Evolutionary conservation across 2,329 filamentous ascomycete genomes (phyloP).

Genomic region (Aureobasidium lini): DNA sequence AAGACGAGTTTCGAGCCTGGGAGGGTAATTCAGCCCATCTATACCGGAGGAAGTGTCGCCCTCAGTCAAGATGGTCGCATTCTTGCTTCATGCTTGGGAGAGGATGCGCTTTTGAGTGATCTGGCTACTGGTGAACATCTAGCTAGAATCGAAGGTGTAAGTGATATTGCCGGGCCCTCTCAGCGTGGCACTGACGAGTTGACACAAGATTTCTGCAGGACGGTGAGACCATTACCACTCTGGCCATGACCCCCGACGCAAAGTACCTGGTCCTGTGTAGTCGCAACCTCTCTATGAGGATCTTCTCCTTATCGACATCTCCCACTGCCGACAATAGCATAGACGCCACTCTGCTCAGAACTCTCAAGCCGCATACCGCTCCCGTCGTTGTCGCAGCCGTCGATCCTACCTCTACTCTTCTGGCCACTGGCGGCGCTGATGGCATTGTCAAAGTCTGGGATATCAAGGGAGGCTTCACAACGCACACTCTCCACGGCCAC

Average conservation of each 20-base stretch:
- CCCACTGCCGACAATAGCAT: slow-evolving; percentile 50
- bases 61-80: slow-evolving; percentile 75
- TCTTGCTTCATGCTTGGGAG: slow-evolving; percentile 81
- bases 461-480: slow-evolving; percentile 79
- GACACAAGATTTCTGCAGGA: slow-evolving; percentile 35
- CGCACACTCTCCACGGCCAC: slow-evolving; percentile 90
- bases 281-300: slow-evolving; percentile 89
- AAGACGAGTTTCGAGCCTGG: slow-evolving; percentile 87
- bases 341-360: slow-evolving; percentile 62
- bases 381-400: slow-evolving; percentile 81
- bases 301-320: slow-evolving; percentile 64
- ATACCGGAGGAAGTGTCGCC: slow-evolving; percentile 81
- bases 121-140: slow-evolving; percentile 75
- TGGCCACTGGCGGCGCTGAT: slow-evolving; percentile 89
- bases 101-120: slow-evolving; percentile 84
- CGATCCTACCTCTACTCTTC: slow-evolving; percentile 77
- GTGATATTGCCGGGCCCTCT: slow-evolving; percentile 26
- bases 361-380: slow-evolving; percentile 81
- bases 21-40: slow-evolving; percentile 83
- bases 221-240: slow-evolving; percentile 65
- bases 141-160: slow-evolving; percentile 78
- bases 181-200: slow-evolving; percentile 29
- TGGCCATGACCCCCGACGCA: slow-evolving; percentile 76
- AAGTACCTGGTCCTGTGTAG: slow-evolving; percentile 89
- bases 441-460: slow-evolving; percentile 97